These are phyloP conservation scores for Oryza glumipatula DNA, from an alignment of 176 grass and related monocot species.

Conservation along the genomic window DNA sequence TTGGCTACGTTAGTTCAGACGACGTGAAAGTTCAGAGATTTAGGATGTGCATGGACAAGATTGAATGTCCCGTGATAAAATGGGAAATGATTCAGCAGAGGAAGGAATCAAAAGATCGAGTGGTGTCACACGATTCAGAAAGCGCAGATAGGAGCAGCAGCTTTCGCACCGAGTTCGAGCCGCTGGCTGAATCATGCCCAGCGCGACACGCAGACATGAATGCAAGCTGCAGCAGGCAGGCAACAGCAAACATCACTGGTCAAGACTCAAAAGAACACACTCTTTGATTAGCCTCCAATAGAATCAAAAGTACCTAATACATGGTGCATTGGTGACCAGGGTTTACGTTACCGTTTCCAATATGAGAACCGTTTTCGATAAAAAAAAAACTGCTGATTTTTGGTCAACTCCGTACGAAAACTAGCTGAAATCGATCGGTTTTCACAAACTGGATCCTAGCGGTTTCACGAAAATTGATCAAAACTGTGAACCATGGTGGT, in stretches of 20 bases:
- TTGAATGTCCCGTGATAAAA: not conserved
- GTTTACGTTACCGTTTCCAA: too few relatives aligned
- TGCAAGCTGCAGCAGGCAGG: not conserved
- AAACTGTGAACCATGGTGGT: not conserved
- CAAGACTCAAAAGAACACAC: not conserved
- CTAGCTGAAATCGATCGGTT: too few relatives aligned
- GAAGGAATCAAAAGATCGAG: slow-evolving; percentile 32
- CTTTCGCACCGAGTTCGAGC: not conserved
- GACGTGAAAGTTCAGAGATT: not conserved
- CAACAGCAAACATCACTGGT: not conserved
- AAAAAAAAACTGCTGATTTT: too few relatives aligned
- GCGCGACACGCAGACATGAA: not conserved
- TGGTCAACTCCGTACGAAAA: too few relatives aligned
- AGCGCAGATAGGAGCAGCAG: not conserved
- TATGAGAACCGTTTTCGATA: too few relatives aligned
- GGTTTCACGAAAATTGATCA: too few relatives aligned
- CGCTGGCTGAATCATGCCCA: slow-evolving; percentile 14
- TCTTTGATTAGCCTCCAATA: not conserved
- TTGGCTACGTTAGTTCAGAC: not conserved
- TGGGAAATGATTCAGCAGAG: slow-evolving; percentile 2
- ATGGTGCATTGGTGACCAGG: not conserved
- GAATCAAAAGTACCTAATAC: not conserved
- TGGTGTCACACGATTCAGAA: slow-evolving; percentile 6
- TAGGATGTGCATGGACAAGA: not conserved
- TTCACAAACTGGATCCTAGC: too few relatives aligned